Conservation (phyloP, 805 yeast genomes). For the Ogataea zsoltii region DNA sequence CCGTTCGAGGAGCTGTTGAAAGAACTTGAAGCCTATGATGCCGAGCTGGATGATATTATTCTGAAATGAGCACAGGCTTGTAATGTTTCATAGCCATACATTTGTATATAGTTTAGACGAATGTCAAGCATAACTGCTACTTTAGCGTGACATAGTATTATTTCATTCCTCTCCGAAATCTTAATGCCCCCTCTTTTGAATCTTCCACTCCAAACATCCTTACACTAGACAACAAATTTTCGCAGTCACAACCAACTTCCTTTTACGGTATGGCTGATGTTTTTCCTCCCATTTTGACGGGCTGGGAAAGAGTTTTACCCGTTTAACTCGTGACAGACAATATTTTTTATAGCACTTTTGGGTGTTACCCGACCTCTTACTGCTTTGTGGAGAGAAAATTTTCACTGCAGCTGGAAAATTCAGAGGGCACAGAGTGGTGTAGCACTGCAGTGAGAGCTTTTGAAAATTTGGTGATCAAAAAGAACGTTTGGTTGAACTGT, state of each 20-base stretch:
- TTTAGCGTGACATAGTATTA: too few relatives aligned
- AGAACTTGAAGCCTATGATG: constrained; percentile 46
- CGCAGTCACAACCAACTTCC: constrained; percentile 13
- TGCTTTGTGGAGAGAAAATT: constrained; percentile 5
- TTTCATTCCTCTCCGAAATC: neutral
- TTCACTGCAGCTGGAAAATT: constrained; percentile 8
- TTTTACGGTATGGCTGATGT: neutral
- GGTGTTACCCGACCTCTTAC: neutral
- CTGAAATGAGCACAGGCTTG: constrained; percentile 11
- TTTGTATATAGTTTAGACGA: constrained; percentile 4
- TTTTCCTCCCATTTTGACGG: neutral
- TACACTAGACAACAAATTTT: constrained; percentile 6
- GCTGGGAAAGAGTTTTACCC: neutral
- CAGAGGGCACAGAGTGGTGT: constrained; percentile 1
- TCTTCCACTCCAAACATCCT: constrained; percentile 11
- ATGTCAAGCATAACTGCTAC: neutral
- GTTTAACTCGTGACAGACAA: constrained; percentile 1
- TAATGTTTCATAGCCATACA: neutral
- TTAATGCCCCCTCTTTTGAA: neutral
- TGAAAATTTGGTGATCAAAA: constrained; percentile 1
- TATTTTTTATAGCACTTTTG: constrained; percentile 4
- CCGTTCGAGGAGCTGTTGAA: constrained; percentile 50
- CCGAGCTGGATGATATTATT: constrained; percentile 35
- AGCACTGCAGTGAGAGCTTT: constrained; percentile 1
- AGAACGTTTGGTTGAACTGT: too few relatives aligned